A percentile compares a stretch with the other conserved stretches of the same genome.
Conservation (phyloP, 2,329 filamentous ascomycete species). For the Tolypocladium endophyticum region DNA sequence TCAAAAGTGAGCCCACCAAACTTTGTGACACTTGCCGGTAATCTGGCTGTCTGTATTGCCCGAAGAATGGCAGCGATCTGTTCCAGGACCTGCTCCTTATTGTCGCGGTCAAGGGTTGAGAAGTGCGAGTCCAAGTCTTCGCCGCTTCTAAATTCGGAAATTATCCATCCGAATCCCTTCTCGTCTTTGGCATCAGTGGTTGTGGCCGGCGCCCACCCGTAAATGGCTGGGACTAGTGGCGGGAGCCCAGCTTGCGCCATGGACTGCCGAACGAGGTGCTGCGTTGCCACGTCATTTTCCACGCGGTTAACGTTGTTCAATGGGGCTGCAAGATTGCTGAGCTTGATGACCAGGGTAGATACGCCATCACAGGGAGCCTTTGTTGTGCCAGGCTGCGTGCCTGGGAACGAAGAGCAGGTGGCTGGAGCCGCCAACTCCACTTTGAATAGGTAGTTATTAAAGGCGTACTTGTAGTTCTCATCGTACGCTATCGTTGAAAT, state of each 20-base stretch:
- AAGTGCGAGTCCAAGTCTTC: slow-evolving; percentile 10
- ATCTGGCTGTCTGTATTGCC: slow-evolving; percentile 5
- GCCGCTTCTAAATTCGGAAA: slow-evolving; percentile 14
- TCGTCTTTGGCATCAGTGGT: slow-evolving; percentile 1
- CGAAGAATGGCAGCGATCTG: slow-evolving; percentile 12
- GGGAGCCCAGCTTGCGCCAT: slow-evolving; percentile 2
- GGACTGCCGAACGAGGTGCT: slow-evolving; percentile 9
- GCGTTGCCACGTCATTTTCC: slow-evolving; percentile 15
- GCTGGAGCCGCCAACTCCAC: slow-evolving; percentile 8
- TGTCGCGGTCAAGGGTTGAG: not conserved
- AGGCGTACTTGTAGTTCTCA: slow-evolving; percentile 8
- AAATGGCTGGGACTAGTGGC: slow-evolving; percentile 11
- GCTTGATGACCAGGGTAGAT: slow-evolving; percentile 8
- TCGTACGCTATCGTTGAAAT: slow-evolving; percentile 10
- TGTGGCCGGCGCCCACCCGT: slow-evolving; percentile 8
- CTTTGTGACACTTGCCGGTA: slow-evolving; percentile 7
- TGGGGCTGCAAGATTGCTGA: slow-evolving; percentile 13
- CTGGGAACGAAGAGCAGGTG: slow-evolving; percentile 4
- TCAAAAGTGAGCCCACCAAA: slow-evolving; percentile 12
- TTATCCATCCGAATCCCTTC: slow-evolving; percentile 10
- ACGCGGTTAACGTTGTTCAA: slow-evolving; percentile 14
- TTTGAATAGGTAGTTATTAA: slow-evolving; percentile 16
- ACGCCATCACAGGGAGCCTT: slow-evolving; percentile 4
- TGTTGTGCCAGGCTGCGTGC: slow-evolving; percentile 5
- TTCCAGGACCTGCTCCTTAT: slow-evolving; percentile 6